Evolutionary conservation across 1,139 yeast species (phyloP).

Genomic region (Sugiyamaella japonica): DNA sequence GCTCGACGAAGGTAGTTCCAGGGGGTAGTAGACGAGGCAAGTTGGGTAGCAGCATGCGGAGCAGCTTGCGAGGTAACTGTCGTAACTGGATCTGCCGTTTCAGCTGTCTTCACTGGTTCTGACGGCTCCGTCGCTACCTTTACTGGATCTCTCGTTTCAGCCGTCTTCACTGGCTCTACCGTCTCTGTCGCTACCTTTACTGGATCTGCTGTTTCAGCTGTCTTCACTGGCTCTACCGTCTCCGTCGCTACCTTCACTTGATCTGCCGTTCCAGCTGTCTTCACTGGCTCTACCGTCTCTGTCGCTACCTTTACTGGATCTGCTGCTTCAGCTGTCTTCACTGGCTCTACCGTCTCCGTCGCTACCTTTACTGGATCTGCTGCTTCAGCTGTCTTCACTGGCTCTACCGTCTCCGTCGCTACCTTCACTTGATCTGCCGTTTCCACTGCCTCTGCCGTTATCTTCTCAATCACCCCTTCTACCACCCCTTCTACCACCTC

Average conservation of each 20-base stretch:
- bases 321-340: neutral
- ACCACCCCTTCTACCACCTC: no score
- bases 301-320: neutral
- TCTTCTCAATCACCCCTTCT: no score
- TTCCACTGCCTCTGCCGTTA: no score
- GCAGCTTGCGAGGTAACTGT: no score
- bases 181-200: neutral
- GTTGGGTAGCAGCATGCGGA: neutral
- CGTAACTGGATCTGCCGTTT: neutral
- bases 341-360: neutral
- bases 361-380: no score
- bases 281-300: neutral
- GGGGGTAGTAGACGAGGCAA: slow-evolving; percentile 20
- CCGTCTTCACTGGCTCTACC: neutral
- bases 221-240: neutral
- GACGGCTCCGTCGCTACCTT: neutral
- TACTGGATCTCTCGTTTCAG: no score
- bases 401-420: neutral
- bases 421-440: neutral
- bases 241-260: neutral
- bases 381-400: no score
- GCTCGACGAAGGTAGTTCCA: slow-evolving; percentile 43
- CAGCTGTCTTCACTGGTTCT: neutral
- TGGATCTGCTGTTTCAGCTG: neutral
- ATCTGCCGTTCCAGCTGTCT: no score